Evolutionary conservation across 305 asterid genomes (phyloP).

Genomic region (Fraxinus xanthoxyloides): DNA sequence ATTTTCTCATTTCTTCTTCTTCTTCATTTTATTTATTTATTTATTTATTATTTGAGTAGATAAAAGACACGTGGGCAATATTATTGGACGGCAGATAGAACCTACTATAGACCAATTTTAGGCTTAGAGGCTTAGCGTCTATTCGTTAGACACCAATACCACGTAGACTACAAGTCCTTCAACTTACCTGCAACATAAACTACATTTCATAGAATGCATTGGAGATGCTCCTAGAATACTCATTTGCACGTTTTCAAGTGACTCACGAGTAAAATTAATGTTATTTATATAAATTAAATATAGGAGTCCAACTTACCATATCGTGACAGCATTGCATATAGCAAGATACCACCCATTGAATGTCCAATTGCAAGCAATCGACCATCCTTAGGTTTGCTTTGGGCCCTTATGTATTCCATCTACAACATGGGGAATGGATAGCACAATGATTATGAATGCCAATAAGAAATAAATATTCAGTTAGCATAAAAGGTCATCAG

Average conservation of each 20-base stretch:
- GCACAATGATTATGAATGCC: constrained; percentile 13
- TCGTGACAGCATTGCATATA: constrained; percentile 78
- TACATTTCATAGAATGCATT: not conserved
- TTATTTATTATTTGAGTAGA: not conserved
- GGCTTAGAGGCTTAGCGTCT: not conserved
- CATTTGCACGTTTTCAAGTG: not conserved
- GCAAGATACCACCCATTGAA: constrained; percentile 93
- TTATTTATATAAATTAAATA: not conserved
- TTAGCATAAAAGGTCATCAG: not conserved
- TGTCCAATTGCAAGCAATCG: constrained; percentile 83
- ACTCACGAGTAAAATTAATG: constrained; percentile 5
- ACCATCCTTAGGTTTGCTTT: constrained; percentile 75
- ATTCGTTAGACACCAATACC: not conserved
- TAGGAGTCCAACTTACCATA: constrained; percentile 53
- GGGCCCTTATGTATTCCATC: constrained; percentile 78
- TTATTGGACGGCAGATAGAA: not conserved
- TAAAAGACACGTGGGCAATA: not conserved
- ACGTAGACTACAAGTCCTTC: not conserved
- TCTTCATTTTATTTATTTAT: too few relatives aligned
- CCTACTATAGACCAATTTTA: not conserved
- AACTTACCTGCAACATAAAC: not conserved
- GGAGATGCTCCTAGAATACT: not conserved
- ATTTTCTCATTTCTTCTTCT: not conserved
- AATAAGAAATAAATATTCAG: not conserved
- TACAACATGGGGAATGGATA: constrained; percentile 29